Evolutionary conservation across 345 rosid species (phyloP).

Genomic region (Arabis alpina): DNA sequence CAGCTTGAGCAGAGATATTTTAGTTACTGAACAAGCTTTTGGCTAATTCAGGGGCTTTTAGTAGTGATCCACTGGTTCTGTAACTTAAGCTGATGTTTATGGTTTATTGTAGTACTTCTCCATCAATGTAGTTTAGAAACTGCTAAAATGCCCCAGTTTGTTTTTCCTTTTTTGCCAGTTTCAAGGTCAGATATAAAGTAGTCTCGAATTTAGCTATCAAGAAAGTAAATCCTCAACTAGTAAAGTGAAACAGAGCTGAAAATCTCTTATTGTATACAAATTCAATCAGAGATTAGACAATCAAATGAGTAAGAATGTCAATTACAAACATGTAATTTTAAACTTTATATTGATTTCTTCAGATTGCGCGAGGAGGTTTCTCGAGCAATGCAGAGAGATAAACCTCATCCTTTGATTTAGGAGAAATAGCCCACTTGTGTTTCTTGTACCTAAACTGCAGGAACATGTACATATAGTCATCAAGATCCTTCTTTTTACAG

Average conservation of each 20-base stretch:
- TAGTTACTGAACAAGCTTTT: slow-evolving; percentile 31
- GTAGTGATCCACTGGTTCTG: slow-evolving; percentile 29
- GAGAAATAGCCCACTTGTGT: slow-evolving; percentile 74
- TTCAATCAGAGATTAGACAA: slow-evolving; percentile 17
- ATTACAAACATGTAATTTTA: slow-evolving; percentile 7
- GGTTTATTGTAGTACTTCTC: slow-evolving; percentile 21
- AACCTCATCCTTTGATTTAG: slow-evolving; percentile 69
- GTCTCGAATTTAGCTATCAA: not conserved
- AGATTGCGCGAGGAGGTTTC: slow-evolving; percentile 85
- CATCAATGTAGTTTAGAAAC: slow-evolving; percentile 5
- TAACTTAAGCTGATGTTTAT: slow-evolving; percentile 31
- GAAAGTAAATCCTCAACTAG: slow-evolving; percentile 11
- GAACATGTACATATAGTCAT: slow-evolving; percentile 92
- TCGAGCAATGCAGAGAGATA: slow-evolving; percentile 84
- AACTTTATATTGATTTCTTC: slow-evolving; percentile 24
- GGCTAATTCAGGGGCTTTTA: slow-evolving; percentile 21
- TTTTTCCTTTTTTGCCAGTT: slow-evolving; percentile 11
- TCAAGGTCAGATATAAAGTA: slow-evolving; percentile 4
- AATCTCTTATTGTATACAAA: not conserved
- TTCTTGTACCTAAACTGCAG: slow-evolving; percentile 88
- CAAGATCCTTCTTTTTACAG: slow-evolving; percentile 69
- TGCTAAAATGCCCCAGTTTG: not conserved
- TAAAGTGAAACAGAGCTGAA: slow-evolving; percentile 28
- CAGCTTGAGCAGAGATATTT: slow-evolving; percentile 35
- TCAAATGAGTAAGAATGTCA: slow-evolving; percentile 11